Base-by-base conservation (phyloP, 768 basidiomycete genomes). In the Austroboletus festivus region DNA sequence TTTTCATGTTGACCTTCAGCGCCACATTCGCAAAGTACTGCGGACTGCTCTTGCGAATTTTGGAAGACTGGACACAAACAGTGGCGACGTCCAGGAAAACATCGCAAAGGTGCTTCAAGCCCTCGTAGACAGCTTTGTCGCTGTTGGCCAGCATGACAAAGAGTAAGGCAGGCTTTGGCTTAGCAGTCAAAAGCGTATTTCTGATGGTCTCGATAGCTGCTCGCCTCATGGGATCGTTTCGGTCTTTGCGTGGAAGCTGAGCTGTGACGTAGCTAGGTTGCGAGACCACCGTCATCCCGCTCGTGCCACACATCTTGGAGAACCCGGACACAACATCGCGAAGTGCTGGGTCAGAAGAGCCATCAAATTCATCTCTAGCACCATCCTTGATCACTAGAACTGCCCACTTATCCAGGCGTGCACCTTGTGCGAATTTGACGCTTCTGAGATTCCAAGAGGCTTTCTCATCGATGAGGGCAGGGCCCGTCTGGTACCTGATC, bases 11-110 rank as follows among this genome's bases (percentile, higher is more conserved):
- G 18, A 80, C 60, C 58, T 80, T 81, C 13, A 80, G 56, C 0
- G 77, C 78, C 28, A 81, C 77, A 44, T 79, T 80, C 38, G 79
- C 80, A 50, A 69, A 76, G 53, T 81, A 80, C 46, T 79, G 78
- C 12, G 66, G 53, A 53, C 67, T 79, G 46, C 82, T 77, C 63
- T 82, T 89, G 52, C 82, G 74, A 57, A 92, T 79, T 67, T 89
- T 91, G 23, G 69, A 66, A 1, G 81, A 71, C 48, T 89, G 88
- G 12, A 86, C 85, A 54, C 89, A 92, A 5, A 90, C 81, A 13
- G 84, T 87, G 10, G 80, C 57, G 6, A 72, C 72, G 41, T 74
- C 77, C 26, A 81, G 62, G 47, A 57, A 72, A 44, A 76, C 70
- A 41, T 81, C 79, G 55, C 75, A 77, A 33, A 79, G 68, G 26